phyloP scores from a whole-genome alignment of 176 grass and related monocot species.

The Leersia perrieri region DNA sequence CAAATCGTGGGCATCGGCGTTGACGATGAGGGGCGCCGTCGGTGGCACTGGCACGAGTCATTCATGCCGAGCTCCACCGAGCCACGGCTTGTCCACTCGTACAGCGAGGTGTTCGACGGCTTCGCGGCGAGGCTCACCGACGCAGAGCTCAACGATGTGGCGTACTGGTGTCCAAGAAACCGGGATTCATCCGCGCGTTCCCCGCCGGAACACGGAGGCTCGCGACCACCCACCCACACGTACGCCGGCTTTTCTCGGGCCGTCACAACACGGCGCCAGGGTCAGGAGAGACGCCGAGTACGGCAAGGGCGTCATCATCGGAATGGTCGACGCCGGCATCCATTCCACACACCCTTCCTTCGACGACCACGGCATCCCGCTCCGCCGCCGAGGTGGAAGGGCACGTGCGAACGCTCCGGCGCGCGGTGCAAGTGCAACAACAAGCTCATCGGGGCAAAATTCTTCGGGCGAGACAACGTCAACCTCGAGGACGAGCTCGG shows the following conservation, averaged over 20 bases:
- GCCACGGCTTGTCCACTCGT: slow-evolving; percentile 39
- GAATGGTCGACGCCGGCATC: slow-evolving; percentile 46
- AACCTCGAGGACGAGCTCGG: background rate
- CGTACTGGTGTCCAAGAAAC: slow-evolving; percentile 8
- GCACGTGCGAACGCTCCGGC: background rate
- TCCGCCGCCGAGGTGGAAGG: background rate
- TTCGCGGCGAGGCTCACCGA: slow-evolving; percentile 28
- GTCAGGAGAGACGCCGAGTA: slow-evolving; percentile 6
- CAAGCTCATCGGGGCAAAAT: background rate
- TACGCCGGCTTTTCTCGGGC: slow-evolving; percentile 29
- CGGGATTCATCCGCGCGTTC: slow-evolving; percentile 33
- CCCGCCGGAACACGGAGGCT: background rate
- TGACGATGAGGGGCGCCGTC: background rate
- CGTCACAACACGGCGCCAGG: background rate
- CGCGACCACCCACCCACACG: slow-evolving; percentile 48
- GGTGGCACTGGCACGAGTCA: slow-evolving; percentile 47
- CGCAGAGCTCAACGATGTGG: slow-evolving; percentile 8
- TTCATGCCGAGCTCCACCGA: slow-evolving; percentile 25
- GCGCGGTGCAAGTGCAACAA: slow-evolving; percentile 41
- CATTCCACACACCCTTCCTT: slow-evolving; percentile 11
- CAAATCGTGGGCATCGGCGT: no score
- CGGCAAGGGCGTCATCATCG: slow-evolving; percentile 45
- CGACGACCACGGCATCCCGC: background rate
- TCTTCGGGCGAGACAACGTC: background rate
- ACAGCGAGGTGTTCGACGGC: slow-evolving; percentile 35